These are phyloP conservation scores for Eleusine coracana DNA, from an alignment of 176 grass and related monocot genomes.

Conservation along the genomic window DNA sequence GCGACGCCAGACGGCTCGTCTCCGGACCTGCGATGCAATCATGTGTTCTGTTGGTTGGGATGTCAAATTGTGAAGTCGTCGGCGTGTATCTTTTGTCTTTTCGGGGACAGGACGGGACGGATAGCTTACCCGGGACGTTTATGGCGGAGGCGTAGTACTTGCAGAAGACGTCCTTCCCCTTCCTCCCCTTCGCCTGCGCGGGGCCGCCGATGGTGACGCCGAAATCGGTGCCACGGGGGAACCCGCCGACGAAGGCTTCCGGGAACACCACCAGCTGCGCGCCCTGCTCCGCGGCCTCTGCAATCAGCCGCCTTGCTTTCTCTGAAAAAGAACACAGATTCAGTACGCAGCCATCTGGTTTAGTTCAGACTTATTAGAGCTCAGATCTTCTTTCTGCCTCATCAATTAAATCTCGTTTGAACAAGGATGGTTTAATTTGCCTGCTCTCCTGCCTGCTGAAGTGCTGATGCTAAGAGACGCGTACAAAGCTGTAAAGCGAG, in stretches of 20 bases:
- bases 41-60: not conserved
- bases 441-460: not conserved
- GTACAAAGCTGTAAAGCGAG: not conserved
- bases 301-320: constrained; percentile 61
- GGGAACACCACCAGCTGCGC: constrained; percentile 74
- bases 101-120: not conserved
- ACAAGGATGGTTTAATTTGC: not conserved
- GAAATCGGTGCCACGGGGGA: constrained; percentile 61
- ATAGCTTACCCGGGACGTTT: constrained; percentile 54
- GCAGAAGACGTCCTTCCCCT: constrained; percentile 60
- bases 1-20: constrained; percentile 41
- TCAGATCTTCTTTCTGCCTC: no score
- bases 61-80: not conserved
- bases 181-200: constrained; percentile 43
- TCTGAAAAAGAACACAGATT: constrained; percentile 24
- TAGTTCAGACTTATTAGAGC: no score
- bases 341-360: no score
- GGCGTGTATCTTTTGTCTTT: not conserved
- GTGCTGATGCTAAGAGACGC: not conserved
- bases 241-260: constrained; percentile 68
- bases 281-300: constrained; percentile 58
- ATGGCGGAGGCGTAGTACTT: constrained; percentile 66
- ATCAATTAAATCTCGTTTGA: no score
- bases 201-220: constrained; percentile 56
- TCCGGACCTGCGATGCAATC: constrained; percentile 52